Percentiles rank a stretch among this genome's conserved stretches.
Conservation (phyloP, 768 basidiomycete species). For the Tulasnella sp. region DNA sequence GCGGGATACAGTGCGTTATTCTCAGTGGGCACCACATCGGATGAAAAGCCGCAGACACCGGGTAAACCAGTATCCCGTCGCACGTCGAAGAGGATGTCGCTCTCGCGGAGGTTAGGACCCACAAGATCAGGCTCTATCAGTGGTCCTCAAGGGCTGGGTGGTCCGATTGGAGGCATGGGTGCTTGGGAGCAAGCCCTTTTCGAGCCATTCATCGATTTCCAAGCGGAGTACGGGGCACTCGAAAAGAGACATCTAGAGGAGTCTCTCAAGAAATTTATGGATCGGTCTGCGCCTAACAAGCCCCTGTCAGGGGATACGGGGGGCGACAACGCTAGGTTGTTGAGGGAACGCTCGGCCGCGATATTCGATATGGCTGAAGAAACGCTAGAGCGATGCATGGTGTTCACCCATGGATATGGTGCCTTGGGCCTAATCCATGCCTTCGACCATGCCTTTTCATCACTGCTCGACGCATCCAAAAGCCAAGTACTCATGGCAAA, state of each 20-base stretch:
- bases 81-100: constrained; percentile 26
- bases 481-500: constrained; percentile 13
- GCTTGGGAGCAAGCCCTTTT: constrained; percentile 84
- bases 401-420: constrained; percentile 86
- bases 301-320: constrained; percentile 1
- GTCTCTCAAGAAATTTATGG: constrained; percentile 35
- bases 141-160: constrained; percentile 32
- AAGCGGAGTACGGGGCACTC: constrained; percentile 66
- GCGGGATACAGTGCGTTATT: constrained; percentile 32
- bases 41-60: constrained; percentile 17
- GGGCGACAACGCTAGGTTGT: constrained; percentile 36
- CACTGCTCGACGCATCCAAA: constrained; percentile 40
- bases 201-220: constrained; percentile 87
- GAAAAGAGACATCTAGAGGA: constrained; percentile 62
- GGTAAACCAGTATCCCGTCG: constrained; percentile 20
- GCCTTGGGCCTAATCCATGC: constrained; percentile 58
- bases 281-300: constrained; percentile 22
- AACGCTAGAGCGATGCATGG: constrained; percentile 56
- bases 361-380: constrained; percentile 71
- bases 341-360: constrained; percentile 64
- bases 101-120: constrained; percentile 27
- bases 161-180: constrained; percentile 22
- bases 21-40: constrained; percentile 12
- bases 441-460: constrained; percentile 55
- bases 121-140: constrained; percentile 21